A percentile compares a stretch with the other conserved stretches of the same genome.
These are phyloP conservation scores for Juncus inflexus DNA, from an alignment of 176 grass and related monocot genomes.

Conservation along the genomic window DNA sequence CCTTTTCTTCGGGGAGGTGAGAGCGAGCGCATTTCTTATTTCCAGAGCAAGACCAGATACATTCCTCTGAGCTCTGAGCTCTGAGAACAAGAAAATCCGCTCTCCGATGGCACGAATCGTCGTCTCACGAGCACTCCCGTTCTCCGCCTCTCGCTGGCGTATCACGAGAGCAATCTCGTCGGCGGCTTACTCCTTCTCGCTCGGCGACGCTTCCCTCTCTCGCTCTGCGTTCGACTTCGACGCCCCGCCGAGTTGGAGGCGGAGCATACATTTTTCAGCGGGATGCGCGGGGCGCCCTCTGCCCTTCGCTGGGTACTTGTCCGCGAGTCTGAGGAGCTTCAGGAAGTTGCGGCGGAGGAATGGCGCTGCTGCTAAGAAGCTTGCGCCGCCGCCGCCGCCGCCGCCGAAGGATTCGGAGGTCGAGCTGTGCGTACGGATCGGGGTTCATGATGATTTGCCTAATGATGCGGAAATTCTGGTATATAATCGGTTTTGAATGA, in stretches of 20 bases:
- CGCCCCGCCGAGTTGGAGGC: conserved; percentile 29
- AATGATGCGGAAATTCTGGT: conserved; percentile 88
- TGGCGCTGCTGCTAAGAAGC: conserved; percentile 43
- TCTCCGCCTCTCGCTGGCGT: conserved; percentile 40
- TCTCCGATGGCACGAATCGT: conserved; percentile 58
- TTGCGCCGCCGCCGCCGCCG: conserved; percentile 23
- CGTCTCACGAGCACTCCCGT: conserved; percentile 56
- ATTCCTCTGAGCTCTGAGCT: too few species aligned
- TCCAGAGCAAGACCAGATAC: too few species aligned
- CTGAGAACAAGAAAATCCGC: too few species aligned
- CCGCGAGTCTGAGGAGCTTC: conserved; percentile 50
- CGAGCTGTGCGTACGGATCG: conserved; percentile 65
- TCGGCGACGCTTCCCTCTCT: conserved; percentile 8
- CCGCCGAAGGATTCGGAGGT: conserved; percentile 72
- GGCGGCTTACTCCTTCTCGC: not conserved
- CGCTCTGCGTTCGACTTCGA: conserved; percentile 12
- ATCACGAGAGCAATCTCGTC: conserved; percentile 8
- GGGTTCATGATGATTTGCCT: conserved; percentile 58
- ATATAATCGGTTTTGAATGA: conserved; percentile 3
- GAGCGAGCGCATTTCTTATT: too few species aligned
- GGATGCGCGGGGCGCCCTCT: conserved; percentile 23
- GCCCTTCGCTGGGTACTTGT: conserved; percentile 36
- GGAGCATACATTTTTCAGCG: conserved; percentile 34
- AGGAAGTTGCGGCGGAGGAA: conserved; percentile 44
- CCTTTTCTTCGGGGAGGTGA: too few species aligned